These are phyloP conservation scores for Plasmodium berghei DNA, from an alignment of 169 alveolate species.

Conservation along the genomic window DNA sequence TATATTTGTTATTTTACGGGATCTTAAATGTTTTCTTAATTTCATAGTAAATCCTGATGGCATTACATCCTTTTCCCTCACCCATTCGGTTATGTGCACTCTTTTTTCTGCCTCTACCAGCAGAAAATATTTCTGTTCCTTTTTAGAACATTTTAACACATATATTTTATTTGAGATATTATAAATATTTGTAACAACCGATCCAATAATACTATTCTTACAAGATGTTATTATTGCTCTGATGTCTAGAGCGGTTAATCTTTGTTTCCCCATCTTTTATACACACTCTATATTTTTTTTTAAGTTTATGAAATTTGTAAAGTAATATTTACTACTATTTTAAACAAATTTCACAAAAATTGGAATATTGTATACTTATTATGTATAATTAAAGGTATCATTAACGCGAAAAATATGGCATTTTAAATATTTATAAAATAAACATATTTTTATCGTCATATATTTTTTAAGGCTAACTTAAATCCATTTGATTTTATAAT, in stretches of 20 bases:
- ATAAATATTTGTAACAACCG: conserved; percentile 83
- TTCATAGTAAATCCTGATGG: conserved; percentile 86
- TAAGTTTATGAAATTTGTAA: not conserved
- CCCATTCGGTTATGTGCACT: conserved; percentile 84
- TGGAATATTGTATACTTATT: no score
- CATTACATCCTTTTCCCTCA: conserved; percentile 80
- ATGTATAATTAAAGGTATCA: no score
- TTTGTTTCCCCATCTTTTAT: conserved; percentile 80
- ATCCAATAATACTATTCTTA: conserved; percentile 73
- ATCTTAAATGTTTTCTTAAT: conserved; percentile 84
- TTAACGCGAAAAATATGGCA: no score
- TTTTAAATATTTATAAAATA: no score
- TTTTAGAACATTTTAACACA: conserved; percentile 84
- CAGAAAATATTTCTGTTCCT: conserved; percentile 82
- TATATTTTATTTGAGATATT: conserved; percentile 82
- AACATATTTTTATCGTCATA: no score
- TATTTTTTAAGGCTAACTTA: no score
- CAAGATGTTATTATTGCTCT: conserved; percentile 80
- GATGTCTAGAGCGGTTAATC: conserved; percentile 86
- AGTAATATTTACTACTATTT: not conserved
- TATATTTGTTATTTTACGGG: conserved; percentile 80
- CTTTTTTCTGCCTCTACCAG: conserved; percentile 84
- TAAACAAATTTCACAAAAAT: conserved; percentile 4
- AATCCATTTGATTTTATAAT: no score
- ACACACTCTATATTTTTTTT: not conserved